phyloP scores from a whole-genome alignment of 2,329 filamentous ascomycete species.

The Rutstroemia sp. region DNA sequence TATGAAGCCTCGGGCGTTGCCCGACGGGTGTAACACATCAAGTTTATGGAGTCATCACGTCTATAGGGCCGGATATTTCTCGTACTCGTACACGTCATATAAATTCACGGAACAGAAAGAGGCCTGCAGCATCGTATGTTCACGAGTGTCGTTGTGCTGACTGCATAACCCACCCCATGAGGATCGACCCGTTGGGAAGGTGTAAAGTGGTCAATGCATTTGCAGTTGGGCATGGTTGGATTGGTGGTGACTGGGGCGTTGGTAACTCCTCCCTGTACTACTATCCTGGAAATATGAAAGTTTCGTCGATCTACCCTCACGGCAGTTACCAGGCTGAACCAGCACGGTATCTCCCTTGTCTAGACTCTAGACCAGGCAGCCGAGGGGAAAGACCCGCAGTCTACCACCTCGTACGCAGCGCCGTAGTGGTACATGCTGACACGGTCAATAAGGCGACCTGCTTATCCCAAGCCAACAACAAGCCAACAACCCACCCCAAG shows the following conservation, averaged over 20 bases:
- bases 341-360: not conserved
- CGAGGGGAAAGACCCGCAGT: slow-evolving; percentile 1
- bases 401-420: slow-evolving; percentile 3
- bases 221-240: slow-evolving; percentile 16
- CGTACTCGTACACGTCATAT: slow-evolving; percentile 6
- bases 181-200: slow-evolving; percentile 7
- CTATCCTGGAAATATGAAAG: slow-evolving; percentile 13
- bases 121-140: slow-evolving; percentile 9
- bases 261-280: slow-evolving; percentile 9
- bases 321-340: slow-evolving; percentile 17
- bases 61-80: not conserved
- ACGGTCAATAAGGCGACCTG: slow-evolving; percentile 2
- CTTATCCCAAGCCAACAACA: slow-evolving; percentile 3
- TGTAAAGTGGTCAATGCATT: slow-evolving; percentile 11
- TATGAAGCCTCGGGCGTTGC: not conserved
- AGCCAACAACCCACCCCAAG: slow-evolving; percentile 7
- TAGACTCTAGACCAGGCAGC: not conserved
- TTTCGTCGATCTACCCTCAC: slow-evolving; percentile 14
- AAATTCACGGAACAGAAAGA: not conserved
- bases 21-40: not conserved
- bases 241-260: slow-evolving; percentile 12
- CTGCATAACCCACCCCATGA: slow-evolving; percentile 4
- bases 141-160: slow-evolving; percentile 10
- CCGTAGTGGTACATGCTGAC: slow-evolving; percentile 2
- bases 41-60: not conserved